Evolutionary conservation across 352 stramenopile species (phyloP).

Genomic region (Globisporangium yorkense): DNA sequence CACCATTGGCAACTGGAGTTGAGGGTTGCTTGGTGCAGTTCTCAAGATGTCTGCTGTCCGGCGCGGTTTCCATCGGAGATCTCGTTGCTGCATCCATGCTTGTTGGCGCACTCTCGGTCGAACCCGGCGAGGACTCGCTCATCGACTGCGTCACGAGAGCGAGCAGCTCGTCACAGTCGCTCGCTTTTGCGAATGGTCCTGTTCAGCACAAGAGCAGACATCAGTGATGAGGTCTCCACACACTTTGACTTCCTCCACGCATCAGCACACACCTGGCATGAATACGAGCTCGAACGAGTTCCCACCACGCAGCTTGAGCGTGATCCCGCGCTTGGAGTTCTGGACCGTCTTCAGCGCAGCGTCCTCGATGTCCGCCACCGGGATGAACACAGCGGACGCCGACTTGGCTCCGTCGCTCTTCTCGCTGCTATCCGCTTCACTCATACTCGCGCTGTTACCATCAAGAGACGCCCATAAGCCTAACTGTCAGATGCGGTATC

Average conservation of each 20-base stretch:
- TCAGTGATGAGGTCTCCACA: background rate
- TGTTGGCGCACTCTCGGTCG: background rate
- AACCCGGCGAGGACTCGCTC: background rate
- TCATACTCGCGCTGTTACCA: background rate
- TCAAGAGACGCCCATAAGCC: background rate
- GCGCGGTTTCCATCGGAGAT: background rate
- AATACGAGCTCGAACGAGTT: slow-evolving; percentile 50
- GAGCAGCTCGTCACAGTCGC: slow-evolving; percentile 44
- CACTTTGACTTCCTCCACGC: background rate
- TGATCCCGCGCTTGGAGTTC: slow-evolving; percentile 34
- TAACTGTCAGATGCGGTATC: background rate
- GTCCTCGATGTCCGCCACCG: slow-evolving; percentile 16
- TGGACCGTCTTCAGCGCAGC: slow-evolving; percentile 31
- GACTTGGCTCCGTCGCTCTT: slow-evolving; percentile 4
- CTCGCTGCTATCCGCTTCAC: background rate
- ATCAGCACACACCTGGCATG: slow-evolving; percentile 36
- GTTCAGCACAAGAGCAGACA: slow-evolving; percentile 1
- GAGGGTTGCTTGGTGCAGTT: background rate
- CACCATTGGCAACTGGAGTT: background rate
- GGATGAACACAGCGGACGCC: slow-evolving; percentile 11
- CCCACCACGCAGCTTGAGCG: slow-evolving; percentile 25
- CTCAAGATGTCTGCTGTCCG: background rate
- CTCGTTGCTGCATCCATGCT: background rate
- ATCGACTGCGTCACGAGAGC: slow-evolving; percentile 16
- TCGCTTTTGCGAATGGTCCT: slow-evolving; percentile 26